Conservation (phyloP, 225 moss, liverwort and hornwort genomes). For the Neckera pumila region DNA sequence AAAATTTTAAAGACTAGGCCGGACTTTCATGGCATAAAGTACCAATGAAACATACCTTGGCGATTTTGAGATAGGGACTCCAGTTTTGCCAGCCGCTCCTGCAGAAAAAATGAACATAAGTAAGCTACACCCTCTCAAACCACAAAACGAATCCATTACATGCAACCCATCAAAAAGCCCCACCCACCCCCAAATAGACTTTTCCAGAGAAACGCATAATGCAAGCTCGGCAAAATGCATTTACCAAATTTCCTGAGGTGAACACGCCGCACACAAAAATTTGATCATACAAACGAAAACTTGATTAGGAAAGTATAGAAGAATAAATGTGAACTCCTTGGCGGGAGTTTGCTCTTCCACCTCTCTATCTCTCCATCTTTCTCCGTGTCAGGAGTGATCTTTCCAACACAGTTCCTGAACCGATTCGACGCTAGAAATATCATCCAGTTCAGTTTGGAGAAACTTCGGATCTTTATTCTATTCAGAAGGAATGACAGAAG, state of each 20-base stretch:
- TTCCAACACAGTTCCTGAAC: background rate
- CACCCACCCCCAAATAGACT: background rate
- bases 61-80: conserved; percentile 18
- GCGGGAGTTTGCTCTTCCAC: background rate
- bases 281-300: background rate
- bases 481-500: background rate
- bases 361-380: background rate
- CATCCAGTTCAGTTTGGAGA: background rate
- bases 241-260: too few relatives aligned
- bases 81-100: conserved; percentile 43
- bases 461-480: background rate
- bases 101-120: background rate
- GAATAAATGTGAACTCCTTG: background rate
- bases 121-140: background rate
- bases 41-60: conserved; percentile 7
- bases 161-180: background rate
- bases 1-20: background rate
- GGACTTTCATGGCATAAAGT: background rate
- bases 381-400: background rate
- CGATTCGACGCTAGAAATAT: background rate
- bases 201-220: background rate
- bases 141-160: background rate
- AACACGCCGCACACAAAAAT: background rate
- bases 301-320: background rate
- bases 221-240: background rate